Evolutionary conservation across 129 eudicot genomes (phyloP), one percentile per base, ranked within the genome.

Genomic region (Cynara cardunculus): DNA sequence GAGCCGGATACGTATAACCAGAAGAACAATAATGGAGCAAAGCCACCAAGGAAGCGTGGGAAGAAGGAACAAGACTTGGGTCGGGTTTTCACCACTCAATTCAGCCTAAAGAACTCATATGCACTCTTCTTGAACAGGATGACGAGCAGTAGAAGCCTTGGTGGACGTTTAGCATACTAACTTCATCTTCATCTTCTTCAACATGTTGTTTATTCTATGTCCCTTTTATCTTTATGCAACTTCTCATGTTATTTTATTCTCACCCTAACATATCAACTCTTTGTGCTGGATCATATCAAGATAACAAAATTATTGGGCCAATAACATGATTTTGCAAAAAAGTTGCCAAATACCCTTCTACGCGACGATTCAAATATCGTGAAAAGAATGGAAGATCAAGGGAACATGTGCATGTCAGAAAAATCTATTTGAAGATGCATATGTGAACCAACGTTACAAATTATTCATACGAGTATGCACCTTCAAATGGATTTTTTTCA

Each of bases 41-140:
- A 81, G 73, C 78, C 18, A 3, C 30, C 71, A 1, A 56, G 66
- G 25, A 61, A 79, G 71, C 73, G 32, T 49, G 22, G 35, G 69
- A 88, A 81, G 85, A 84, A 72, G 24, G 79, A 84, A 71, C 84
- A 77, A 16, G 88, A 85, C 31, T 56, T 77, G 41, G 81, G 87
- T 25, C 76, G 78, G 0, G 76, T 87, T 72, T 88, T 89, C 78
- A 74, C 77, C 3, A 44, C 88, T 76, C 88, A 87, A 12, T 87
- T 88, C 68, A 92, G 91, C 74, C 12, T 90, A 5, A 88, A 88
- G 76, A 83, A 82, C 44, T 88, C 93, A 72, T 90, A 92, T 81
- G 86, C 90, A 28, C 70, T 90, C 35, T 86, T 90, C 86, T 85
- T 90, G 87, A 79, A 89, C 30, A 86, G 97, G 56, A 83, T 90